phyloP scores from a whole-genome alignment of 495 filamentous ascomycete species.

The Jackrogersella minutella region DNA sequence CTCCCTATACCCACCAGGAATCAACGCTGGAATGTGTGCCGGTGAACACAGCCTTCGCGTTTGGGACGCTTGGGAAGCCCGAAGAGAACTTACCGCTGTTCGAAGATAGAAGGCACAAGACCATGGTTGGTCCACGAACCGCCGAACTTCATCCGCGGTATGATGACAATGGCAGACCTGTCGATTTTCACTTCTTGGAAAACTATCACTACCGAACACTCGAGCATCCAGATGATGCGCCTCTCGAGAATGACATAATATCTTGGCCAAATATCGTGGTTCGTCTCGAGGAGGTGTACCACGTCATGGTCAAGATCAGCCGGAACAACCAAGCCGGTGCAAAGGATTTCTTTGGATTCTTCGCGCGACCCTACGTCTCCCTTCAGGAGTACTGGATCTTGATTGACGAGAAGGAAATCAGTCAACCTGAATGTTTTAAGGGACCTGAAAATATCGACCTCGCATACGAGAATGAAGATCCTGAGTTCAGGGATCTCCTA shows the following conservation, averaged over 20 bases:
- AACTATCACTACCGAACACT: slow-evolving; percentile 2
- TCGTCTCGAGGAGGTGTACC: slow-evolving; percentile 6
- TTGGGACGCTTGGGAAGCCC: neutral
- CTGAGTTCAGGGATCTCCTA: neutral
- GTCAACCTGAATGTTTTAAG: neutral
- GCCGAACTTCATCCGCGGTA: slow-evolving; percentile 2
- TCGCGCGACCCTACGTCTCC: slow-evolving; percentile 6
- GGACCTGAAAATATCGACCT: neutral
- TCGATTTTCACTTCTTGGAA: slow-evolving; percentile 12
- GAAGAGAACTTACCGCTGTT: neutral
- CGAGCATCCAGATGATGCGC: neutral
- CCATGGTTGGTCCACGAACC: neutral
- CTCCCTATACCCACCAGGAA: neutral
- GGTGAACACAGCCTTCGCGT: neutral
- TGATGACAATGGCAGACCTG: neutral
- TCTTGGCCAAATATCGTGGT: slow-evolving; percentile 15
- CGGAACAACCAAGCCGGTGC: neutral
- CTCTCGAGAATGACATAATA: neutral
- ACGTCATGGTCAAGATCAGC: neutral
- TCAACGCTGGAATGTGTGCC: neutral
- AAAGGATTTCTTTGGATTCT: slow-evolving; percentile 11
- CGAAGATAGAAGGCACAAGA: neutral
- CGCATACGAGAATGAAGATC: neutral
- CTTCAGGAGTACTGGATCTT: slow-evolving; percentile 17
- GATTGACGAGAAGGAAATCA: neutral